Conservation (phyloP, 805 yeast genomes). For the Lipomyces sp. region DNA sequence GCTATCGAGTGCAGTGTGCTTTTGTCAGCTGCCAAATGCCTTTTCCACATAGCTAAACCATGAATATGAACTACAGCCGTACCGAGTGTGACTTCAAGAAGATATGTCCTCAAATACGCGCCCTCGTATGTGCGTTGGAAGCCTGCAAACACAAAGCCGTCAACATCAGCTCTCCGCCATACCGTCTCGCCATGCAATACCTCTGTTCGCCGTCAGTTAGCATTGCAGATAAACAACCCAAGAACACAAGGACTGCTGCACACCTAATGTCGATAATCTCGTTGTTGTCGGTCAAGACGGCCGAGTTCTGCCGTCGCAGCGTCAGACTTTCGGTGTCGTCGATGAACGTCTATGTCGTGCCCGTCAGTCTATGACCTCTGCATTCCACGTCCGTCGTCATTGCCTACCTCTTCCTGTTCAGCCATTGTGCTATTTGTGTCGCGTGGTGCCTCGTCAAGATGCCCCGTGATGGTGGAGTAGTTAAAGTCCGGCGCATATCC, state of each 20-base stretch:
- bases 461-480: neutral
- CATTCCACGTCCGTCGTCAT: neutral
- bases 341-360: constrained; percentile 3
- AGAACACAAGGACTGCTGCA: neutral
- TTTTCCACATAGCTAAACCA: neutral
- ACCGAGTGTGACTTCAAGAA: constrained; percentile 62
- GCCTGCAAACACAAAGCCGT: too few relatives aligned
- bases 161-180: too few relatives aligned
- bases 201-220: constrained; percentile 10
- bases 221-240: neutral
- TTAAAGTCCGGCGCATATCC: neutral
- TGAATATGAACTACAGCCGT: constrained; percentile 4
- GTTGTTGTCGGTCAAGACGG: constrained; percentile 13
- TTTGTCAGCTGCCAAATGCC: too few relatives aligned
- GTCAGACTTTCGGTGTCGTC: constrained; percentile 17
- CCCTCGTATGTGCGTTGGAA: constrained; percentile 84
- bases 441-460: too few relatives aligned
- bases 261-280: constrained; percentile 28
- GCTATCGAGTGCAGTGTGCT: constrained; percentile 8
- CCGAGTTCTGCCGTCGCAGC: constrained; percentile 4
- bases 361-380: neutral
- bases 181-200: too few relatives aligned
- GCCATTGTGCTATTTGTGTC: neutral
- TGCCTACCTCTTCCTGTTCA: neutral
- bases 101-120: constrained; percentile 70